Percentiles rank a stretch among this genome's conserved stretches.
Evolutionary conservation across 1,284 basidiomycete genomes (phyloP).

Genomic region (Peniophora sp.): DNA sequence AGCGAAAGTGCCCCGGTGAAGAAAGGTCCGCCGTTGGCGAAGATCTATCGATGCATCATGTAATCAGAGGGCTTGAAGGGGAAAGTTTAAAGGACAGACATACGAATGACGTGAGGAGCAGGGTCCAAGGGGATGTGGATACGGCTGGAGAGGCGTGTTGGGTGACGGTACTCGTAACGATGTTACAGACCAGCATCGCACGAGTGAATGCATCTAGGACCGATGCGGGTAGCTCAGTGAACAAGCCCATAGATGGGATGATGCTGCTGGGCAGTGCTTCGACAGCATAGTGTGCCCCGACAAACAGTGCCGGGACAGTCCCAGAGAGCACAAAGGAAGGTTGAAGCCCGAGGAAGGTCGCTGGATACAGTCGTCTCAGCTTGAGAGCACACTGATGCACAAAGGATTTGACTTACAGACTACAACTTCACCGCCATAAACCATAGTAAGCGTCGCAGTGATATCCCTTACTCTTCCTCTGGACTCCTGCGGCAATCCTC

Average conservation of each 20-base stretch:
- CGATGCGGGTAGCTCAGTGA: constrained; percentile 55
- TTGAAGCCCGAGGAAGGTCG: constrained; percentile 51
- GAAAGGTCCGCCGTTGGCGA: constrained; percentile 71
- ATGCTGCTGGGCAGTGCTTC: constrained; percentile 38
- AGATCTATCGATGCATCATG: constrained; percentile 34
- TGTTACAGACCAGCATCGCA: constrained; percentile 60
- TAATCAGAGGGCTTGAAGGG: background rate
- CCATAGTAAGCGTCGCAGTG: constrained; percentile 51
- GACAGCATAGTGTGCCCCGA: constrained; percentile 47
- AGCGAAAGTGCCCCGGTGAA: constrained; percentile 61
- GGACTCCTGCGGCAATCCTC: constrained; percentile 9
- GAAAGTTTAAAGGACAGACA: constrained; percentile 16
- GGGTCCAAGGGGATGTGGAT: constrained; percentile 60
- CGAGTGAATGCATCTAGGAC: constrained; percentile 63
- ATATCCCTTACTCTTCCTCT: constrained; percentile 41
- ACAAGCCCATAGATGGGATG: constrained; percentile 42
- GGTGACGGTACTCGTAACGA: constrained; percentile 59
- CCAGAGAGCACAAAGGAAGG: constrained; percentile 69
- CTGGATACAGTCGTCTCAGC: constrained; percentile 25
- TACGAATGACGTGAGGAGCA: constrained; percentile 61
- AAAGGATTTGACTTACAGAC: constrained; percentile 32
- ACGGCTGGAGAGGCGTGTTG: constrained; percentile 39
- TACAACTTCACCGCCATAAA: constrained; percentile 68
- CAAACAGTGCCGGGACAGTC: constrained; percentile 46
- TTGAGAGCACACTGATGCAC: constrained; percentile 4